Evolutionary conservation across 805 yeast species (phyloP), one percentile per base, ranked within the genome.

Genomic region (Ogataea populi-albae): DNA sequence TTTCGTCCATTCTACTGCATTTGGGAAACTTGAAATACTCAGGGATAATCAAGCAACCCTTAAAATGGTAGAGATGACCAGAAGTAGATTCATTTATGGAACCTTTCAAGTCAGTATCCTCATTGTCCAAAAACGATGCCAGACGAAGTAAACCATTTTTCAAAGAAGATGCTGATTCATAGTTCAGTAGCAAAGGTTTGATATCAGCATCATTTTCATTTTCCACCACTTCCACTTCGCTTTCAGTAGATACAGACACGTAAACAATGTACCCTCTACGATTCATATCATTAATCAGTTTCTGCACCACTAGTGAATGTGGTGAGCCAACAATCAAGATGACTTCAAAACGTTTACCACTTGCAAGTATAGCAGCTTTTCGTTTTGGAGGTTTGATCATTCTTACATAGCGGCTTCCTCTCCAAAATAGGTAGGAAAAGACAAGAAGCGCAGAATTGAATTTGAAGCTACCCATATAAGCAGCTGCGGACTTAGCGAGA

Each of bases 201-300:
- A 86, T 73, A 54, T 86, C 95, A 17, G 75, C 72, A 11, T 81
- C 76, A 30, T 79, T 71, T 39, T 83, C 85, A 41, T 65, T 73
- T 41, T 71, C 74, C 31, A 78, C 64, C 35, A 71, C 70, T 45
- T 61, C 64, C 28, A 66, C 55, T 42, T 81, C 86, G 43, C 67
- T 69, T 19, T 79, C 86, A 40, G 71, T 75, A n/a, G 74, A 56
- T n/a, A 79, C 75, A 0, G 94, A 79, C 44, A 86, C 68, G 54
- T 81, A 86, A 3, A 87, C 88, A 21, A 87, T 81, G 54, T 83
- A 86, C 1, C 95, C 95, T 35, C 95, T 66, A 29, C 72, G 71
- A 45, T 85, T 88, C 44, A 86, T 69, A 54, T 86, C 95, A 38
- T 74, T 68, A 1, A 88, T 85, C 20, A 86, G 62, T 34, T 79